Evolutionary conservation across 2,329 filamentous ascomycete species (phyloP).

Genomic region (Ophiostoma piceae): DNA sequence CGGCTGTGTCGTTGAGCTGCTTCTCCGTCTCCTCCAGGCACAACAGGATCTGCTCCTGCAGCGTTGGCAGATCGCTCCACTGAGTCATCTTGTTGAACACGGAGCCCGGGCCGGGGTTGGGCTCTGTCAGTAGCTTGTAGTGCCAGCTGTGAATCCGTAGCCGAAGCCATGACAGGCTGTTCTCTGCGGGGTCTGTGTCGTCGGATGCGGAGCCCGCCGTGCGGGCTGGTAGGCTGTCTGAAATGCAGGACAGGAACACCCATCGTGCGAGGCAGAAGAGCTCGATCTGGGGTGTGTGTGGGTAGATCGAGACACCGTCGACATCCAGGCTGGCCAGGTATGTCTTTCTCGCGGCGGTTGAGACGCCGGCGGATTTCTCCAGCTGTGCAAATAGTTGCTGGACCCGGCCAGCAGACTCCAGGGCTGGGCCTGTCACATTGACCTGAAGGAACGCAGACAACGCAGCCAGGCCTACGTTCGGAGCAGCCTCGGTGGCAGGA

Average conservation of each 20-base stretch:
- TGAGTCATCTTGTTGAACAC: conserved; percentile 52
- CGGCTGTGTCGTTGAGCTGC: conserved; percentile 30
- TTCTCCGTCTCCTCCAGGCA: conserved; percentile 41
- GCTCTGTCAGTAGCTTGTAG: conserved; percentile 56
- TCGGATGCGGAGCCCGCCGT: conserved; percentile 32
- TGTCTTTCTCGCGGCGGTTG: conserved; percentile 43
- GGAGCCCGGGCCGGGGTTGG: conserved; percentile 49
- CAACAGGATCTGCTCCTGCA: conserved; percentile 48
- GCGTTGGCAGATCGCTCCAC: conserved; percentile 54
- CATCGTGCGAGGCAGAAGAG: conserved; percentile 68
- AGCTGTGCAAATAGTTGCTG: conserved; percentile 34
- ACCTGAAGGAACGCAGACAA: conserved; percentile 77
- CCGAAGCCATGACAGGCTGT: conserved; percentile 54
- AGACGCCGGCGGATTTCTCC: conserved; percentile 31
- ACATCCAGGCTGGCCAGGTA: conserved; percentile 66
- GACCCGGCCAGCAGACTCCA: conserved; percentile 41
- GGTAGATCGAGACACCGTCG: conserved; percentile 83
- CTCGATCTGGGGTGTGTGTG: conserved; percentile 76
- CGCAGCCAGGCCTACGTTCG: conserved; percentile 58
- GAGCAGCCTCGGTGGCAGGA: not conserved
- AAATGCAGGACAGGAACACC: conserved; percentile 19
- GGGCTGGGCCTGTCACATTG: conserved; percentile 80
- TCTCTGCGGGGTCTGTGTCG: conserved; percentile 32
- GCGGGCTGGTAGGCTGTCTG: not conserved
- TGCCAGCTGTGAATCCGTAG: conserved; percentile 69